A percentile compares a stretch with the other conserved stretches of the same genome.
Evolutionary conservation across 177 flowering plant species (phyloP).

Genomic region (Tripterygium wilfordii): DNA sequence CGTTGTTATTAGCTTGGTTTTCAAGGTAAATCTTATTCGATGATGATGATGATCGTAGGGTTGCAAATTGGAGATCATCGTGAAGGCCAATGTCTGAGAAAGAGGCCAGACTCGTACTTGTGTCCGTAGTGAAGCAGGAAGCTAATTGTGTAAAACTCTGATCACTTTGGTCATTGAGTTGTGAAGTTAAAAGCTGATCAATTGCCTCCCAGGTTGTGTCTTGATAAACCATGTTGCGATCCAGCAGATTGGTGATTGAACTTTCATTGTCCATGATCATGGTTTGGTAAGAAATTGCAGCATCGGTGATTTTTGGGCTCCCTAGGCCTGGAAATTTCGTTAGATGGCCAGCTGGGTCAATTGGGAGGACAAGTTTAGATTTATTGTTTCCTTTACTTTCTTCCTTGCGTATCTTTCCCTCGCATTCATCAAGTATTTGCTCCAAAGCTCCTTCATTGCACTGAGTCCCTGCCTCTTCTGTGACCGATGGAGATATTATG

Average conservation of each 20-base stretch:
- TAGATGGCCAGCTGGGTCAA: slow-evolving; percentile 7
- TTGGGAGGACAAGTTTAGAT: slow-evolving; percentile 1
- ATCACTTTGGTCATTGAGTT: slow-evolving; percentile 27
- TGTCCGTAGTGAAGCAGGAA: slow-evolving; percentile 17
- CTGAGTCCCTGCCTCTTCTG: slow-evolving; percentile 4
- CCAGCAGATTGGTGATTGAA: slow-evolving; percentile 4
- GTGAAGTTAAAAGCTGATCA: slow-evolving; percentile 35
- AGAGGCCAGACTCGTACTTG: slow-evolving; percentile 9
- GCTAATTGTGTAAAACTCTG: slow-evolving; percentile 7
- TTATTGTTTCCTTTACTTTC: slow-evolving; percentile 10
- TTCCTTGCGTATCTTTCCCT: slow-evolving; percentile 21
- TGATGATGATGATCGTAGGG: slow-evolving; percentile 12
- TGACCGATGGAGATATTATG: slow-evolving; percentile 10
- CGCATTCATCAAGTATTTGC: slow-evolving; percentile 31
- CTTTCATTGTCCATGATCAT: slow-evolving; percentile 4
- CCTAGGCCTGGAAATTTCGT: slow-evolving; percentile 34
- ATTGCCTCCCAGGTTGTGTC: slow-evolving; percentile 27
- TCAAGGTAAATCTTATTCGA: slow-evolving; percentile 7
- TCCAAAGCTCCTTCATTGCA: slow-evolving; percentile 27
- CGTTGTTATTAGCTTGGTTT: slow-evolving; percentile 13
- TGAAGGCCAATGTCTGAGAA: slow-evolving; percentile 5
- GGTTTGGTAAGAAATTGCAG: slow-evolving; percentile 9
- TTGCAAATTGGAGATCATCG: slow-evolving; percentile 10
- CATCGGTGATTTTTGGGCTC: slow-evolving; percentile 22
- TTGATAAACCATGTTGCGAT: slow-evolving; percentile 8